Percentiles rank a stretch among this genome's conserved stretches.
These are phyloP conservation scores for Nematocida parisii DNA, from an alignment of 371 early-diverging fungal genomes.

Conservation along the genomic window DNA sequence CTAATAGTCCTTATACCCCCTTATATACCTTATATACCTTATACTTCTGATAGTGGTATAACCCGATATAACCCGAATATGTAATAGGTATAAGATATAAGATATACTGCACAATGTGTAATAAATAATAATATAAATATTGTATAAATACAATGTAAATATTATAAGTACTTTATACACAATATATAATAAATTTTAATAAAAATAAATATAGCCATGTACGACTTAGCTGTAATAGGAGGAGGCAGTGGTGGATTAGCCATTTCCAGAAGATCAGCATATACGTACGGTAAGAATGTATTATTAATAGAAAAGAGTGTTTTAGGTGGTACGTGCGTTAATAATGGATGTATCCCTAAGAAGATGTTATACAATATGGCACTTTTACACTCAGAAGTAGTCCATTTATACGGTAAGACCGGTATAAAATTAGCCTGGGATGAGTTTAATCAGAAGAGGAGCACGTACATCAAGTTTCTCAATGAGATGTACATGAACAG, in stretches of 20 bases:
- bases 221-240: conserved; percentile 59
- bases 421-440: conserved; percentile 66
- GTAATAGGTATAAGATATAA: too few species aligned
- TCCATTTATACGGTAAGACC: neutral
- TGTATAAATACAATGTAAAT: too few species aligned
- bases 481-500: conserved; percentile 88
- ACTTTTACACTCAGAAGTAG: conserved; percentile 13
- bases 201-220: neutral
- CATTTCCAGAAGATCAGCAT: conserved; percentile 83
- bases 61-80: too few species aligned
- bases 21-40: too few species aligned
- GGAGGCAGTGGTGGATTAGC: conserved; percentile 75
- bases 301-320: conserved; percentile 79
- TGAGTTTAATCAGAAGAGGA: conserved; percentile 79
- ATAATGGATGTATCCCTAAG: conserved; percentile 87
- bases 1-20: too few species aligned
- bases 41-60: too few species aligned
- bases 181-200: too few species aligned
- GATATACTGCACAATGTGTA: too few species aligned
- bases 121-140: too few species aligned
- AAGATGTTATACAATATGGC: conserved; percentile 91
- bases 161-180: too few species aligned
- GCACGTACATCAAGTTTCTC: conserved; percentile 85
- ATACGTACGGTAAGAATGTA: conserved; percentile 79
- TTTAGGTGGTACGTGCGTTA: conserved; percentile 63